Evolutionary conservation across 2,329 filamentous ascomycete species (phyloP).

Genomic region (Metarhizium album): DNA sequence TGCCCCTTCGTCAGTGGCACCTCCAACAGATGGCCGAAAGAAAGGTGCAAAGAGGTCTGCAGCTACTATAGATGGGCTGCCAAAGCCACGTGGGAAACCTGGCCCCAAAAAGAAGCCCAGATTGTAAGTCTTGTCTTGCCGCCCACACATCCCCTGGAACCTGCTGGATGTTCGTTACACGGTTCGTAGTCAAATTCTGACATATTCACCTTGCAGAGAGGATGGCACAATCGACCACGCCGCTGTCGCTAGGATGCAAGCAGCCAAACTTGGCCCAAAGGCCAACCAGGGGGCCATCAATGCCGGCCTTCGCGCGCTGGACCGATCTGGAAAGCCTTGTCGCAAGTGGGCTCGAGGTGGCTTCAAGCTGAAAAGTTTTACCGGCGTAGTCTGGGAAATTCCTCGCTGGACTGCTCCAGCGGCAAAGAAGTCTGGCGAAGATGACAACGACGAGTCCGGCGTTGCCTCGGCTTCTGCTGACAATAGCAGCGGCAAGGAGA

Average conservation of each 20-base stretch:
- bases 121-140: constrained; percentile 55
- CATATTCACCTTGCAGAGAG: constrained; percentile 34
- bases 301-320: constrained; percentile 84
- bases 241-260: constrained; percentile 36
- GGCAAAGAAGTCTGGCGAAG: constrained; percentile 39
- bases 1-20: constrained; percentile 45
- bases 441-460: constrained; percentile 34
- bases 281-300: constrained; percentile 97
- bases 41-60: constrained; percentile 65
- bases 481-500: constrained; percentile 50
- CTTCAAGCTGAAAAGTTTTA: constrained; percentile 85
- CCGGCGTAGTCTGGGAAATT: constrained; percentile 72
- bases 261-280: constrained; percentile 80
- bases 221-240: constrained; percentile 52
- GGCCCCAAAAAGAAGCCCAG: constrained; percentile 94
- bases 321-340: constrained; percentile 84
- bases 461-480: constrained; percentile 36
- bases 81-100: constrained; percentile 75
- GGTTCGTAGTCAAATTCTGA: constrained; percentile 17
- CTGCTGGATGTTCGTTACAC: background rate
- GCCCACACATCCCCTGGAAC: background rate
- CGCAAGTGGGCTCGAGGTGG: constrained; percentile 80
- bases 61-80: constrained; percentile 45
- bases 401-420: constrained; percentile 67
- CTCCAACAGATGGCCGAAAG: constrained; percentile 51